Percentiles rank a stretch among this genome's conserved stretches.
Conservation (phyloP, 1,139 yeast genomes). For the Yamadazyma blattariae region DNA sequence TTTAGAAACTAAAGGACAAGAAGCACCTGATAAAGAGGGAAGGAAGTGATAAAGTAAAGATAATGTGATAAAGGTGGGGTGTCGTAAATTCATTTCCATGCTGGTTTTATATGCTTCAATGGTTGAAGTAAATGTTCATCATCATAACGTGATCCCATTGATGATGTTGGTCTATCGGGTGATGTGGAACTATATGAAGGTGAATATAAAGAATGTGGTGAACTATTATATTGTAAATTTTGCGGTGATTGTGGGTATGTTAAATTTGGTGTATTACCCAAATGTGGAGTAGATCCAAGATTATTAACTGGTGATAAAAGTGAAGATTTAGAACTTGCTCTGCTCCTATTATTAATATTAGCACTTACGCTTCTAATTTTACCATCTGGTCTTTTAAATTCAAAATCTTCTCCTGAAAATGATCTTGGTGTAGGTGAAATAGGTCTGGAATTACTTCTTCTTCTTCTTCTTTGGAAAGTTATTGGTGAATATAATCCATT, state of each 20-base stretch:
- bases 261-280: slow-evolving; percentile 14
- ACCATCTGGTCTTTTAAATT: background rate
- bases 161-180: slow-evolving; percentile 33
- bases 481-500: slow-evolving; percentile 12
- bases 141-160: slow-evolving; percentile 36
- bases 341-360: background rate
- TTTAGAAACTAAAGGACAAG: background rate
- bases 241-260: slow-evolving; percentile 5
- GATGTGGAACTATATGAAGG: slow-evolving; percentile 25
- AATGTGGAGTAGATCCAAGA: slow-evolving; percentile 8
- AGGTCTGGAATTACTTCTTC: slow-evolving; percentile 2
- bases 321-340: slow-evolving; percentile 1
- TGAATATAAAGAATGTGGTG: slow-evolving; percentile 12
- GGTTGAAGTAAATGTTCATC: slow-evolving; percentile 32
- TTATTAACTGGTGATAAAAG: slow-evolving; percentile 9
- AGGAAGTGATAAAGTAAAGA: background rate
- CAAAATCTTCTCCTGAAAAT: slow-evolving; percentile 4
- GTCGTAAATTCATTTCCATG: slow-evolving; percentile 31
- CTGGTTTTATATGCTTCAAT: slow-evolving; percentile 19
- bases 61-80: background rate
- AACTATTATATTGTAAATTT: too few species aligned
- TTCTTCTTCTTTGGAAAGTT: slow-evolving; percentile 4
- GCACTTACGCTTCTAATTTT: slow-evolving; percentile 1
- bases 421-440: slow-evolving; percentile 5
- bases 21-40: too few species aligned